phyloP scores from a whole-genome alignment of 441 rosid genomes.

The Adansonia rubrostipa region DNA sequence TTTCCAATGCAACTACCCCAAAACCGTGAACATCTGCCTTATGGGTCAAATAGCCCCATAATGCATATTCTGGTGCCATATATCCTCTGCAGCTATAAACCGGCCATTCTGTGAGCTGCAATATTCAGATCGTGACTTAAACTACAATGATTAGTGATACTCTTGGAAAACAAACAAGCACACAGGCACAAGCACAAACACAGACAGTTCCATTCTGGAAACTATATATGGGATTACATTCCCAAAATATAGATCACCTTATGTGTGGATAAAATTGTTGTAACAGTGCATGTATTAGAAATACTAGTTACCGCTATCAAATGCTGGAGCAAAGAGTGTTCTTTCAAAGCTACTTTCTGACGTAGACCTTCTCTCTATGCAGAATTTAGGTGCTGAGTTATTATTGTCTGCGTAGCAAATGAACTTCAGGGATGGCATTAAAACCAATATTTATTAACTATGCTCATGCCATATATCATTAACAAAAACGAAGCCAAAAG shows the following conservation, averaged over 20 bases:
- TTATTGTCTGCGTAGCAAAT: not conserved
- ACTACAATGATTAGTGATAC: not conserved
- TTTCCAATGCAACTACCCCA: constrained; percentile 56
- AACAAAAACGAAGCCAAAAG: not conserved
- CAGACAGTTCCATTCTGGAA: not conserved
- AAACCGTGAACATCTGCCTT: constrained; percentile 60
- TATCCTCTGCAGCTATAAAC: constrained; percentile 48
- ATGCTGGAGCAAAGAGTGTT: not conserved
- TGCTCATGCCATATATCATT: not conserved
- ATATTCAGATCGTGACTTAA: not conserved
- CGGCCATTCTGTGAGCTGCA: not conserved
- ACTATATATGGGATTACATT: not conserved
- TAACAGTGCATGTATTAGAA: not conserved
- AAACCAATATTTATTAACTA: not conserved
- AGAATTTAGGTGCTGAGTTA: not conserved
- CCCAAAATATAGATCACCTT: not conserved
- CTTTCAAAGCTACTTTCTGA: not conserved
- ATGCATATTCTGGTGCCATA: constrained; percentile 60
- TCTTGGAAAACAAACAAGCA: not conserved
- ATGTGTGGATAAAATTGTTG: not conserved
- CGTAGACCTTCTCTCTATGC: not conserved
- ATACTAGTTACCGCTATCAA: not conserved
- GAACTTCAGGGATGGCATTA: not conserved
- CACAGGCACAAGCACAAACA: not conserved
- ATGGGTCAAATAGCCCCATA: constrained; percentile 52